A percentile compares a stretch with the other conserved stretches of the same genome.
phyloP scores from a whole-genome alignment of 2,329 filamentous ascomycete genomes.

The Dothideomycetidae sp. region DNA sequence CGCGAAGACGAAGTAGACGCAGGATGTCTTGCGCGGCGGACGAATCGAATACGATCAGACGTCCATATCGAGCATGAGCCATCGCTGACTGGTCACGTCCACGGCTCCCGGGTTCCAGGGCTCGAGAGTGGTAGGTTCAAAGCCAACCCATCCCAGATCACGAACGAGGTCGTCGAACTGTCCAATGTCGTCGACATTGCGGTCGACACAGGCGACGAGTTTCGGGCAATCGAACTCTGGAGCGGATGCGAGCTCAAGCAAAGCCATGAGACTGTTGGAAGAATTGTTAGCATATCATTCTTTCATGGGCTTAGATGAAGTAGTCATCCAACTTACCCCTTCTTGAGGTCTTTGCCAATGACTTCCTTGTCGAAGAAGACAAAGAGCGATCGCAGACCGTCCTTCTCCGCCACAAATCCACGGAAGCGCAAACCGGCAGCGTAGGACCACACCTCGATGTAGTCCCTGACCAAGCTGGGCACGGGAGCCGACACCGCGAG shows the following conservation, averaged over 20 bases:
- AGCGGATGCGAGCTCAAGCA: constrained; percentile 73
- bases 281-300: constrained; percentile 14
- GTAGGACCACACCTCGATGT: constrained; percentile 77
- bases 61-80: constrained; percentile 85
- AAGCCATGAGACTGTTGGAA: constrained; percentile 58
- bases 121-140: constrained; percentile 67
- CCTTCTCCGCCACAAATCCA: constrained; percentile 63
- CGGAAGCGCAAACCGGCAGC: constrained; percentile 69
- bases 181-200: constrained; percentile 42
- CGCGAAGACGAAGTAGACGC: too few relatives aligned
- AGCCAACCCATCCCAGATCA: constrained; percentile 86
- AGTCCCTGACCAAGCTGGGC: constrained; percentile 38
- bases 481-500: constrained; percentile 1
- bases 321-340: constrained; percentile 70
- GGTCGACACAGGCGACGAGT: constrained; percentile 70
- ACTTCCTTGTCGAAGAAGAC: constrained; percentile 71
- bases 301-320: too few relatives aligned
- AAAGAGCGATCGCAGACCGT: constrained; percentile 61
- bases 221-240: constrained; percentile 58
- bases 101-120: constrained; percentile 52
- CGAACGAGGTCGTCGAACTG: constrained; percentile 57
- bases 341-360: constrained; percentile 65
- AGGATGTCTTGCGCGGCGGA: too few relatives aligned
- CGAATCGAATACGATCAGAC: constrained; percentile 46
- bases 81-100: constrained; percentile 50